Evolutionary conservation across 805 yeast species (phyloP).

Genomic region (Yarrowia yakushimensis): DNA sequence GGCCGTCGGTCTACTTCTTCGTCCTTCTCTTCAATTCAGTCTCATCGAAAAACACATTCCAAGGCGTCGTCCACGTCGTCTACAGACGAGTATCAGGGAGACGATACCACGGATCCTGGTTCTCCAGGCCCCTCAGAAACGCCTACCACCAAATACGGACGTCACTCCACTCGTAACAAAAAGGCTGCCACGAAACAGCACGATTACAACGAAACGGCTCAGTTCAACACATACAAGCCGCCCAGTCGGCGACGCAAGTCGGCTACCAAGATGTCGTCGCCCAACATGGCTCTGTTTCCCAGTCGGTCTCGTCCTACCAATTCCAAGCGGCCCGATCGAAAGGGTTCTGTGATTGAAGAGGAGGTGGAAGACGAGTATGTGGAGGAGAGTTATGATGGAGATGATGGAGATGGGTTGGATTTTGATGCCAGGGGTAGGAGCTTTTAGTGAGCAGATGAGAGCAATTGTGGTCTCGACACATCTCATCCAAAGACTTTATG

Average conservation of each 20-base stretch:
- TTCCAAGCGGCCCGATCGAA: constrained; percentile 8
- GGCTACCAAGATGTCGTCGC: not conserved
- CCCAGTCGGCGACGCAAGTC: constrained; percentile 17
- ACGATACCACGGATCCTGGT: not conserved
- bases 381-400: constrained; percentile 12
- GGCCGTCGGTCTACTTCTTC: constrained; percentile 33
- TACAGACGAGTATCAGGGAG: constrained; percentile 4
- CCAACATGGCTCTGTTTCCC: constrained; percentile 16
- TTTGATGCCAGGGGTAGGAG: not conserved
- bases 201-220: constrained; percentile 35
- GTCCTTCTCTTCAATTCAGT: constrained; percentile 33
- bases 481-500: not conserved
- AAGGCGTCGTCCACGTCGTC: constrained; percentile 33
- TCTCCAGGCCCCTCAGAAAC: constrained; percentile 8
- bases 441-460: not conserved
- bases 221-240: constrained; percentile 28
- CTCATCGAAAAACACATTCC: constrained; percentile 30
- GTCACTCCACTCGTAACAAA: not conserved
- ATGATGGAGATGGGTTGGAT: constrained; percentile 5
- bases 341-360: constrained; percentile 20
- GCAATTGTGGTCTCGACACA: too few relatives aligned
- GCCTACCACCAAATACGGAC: not conserved
- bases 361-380: constrained; percentile 20
- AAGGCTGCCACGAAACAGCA: constrained; percentile 31
- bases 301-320: not conserved